These are phyloP conservation scores for Talaromyces sp. DNA, from an alignment of 2,329 filamentous ascomycete species.

Conservation along the genomic window DNA sequence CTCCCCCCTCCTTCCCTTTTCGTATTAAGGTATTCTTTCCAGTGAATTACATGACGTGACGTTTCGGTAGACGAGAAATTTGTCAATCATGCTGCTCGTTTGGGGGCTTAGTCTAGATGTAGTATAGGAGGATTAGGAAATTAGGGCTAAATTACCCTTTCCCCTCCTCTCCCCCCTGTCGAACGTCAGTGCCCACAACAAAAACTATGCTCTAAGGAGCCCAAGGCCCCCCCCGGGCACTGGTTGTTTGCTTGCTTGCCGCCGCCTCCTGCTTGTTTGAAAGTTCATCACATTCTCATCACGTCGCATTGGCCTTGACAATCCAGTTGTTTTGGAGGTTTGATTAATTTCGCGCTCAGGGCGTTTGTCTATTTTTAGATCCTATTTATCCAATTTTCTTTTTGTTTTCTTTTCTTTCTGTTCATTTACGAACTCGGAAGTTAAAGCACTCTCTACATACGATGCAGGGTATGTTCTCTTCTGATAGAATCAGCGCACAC, in stretches of 20 bases:
- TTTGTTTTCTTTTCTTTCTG: neutral
- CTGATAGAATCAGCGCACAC: neutral
- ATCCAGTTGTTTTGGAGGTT: neutral
- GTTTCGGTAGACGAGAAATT: neutral
- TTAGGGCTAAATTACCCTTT: neutral
- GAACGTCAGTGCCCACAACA: neutral
- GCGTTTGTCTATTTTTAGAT: neutral
- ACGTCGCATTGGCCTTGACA: neutral
- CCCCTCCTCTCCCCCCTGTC: neutral
- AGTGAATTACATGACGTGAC: neutral
- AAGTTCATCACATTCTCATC: slow-evolving; percentile 5
- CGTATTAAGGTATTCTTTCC: neutral
- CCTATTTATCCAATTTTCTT: neutral
- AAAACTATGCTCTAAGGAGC: neutral
- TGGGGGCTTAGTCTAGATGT: neutral
- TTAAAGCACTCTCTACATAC: neutral
- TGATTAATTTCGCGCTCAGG: neutral
- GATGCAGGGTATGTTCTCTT: neutral
- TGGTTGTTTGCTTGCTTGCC: neutral
- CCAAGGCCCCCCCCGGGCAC: neutral
- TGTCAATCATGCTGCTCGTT: neutral
- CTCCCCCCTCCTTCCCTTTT: neutral
- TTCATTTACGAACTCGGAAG: neutral
- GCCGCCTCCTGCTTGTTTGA: neutral
- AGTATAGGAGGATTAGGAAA: neutral